These are phyloP conservation scores for Jaapia argillacea DNA, from an alignment of 768 basidiomycete species.

Conservation along the genomic window DNA sequence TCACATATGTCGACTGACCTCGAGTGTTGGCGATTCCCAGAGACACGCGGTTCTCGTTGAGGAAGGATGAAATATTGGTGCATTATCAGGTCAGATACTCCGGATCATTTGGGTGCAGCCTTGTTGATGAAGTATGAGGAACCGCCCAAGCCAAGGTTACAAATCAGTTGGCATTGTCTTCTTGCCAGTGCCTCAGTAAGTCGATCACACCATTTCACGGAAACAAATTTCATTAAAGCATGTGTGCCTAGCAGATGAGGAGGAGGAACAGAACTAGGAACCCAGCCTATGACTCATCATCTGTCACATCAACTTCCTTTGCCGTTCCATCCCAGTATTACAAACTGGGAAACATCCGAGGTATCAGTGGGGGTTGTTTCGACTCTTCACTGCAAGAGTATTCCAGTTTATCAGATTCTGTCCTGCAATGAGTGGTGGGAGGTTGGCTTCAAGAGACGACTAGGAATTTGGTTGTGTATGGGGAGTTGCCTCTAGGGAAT, in stretches of 20 bases:
- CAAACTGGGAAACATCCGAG: conserved; percentile 52
- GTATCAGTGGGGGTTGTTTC: conserved; percentile 50
- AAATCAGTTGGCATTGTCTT: conserved; percentile 62
- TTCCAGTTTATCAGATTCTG: conserved; percentile 45
- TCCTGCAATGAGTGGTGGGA: conserved; percentile 53
- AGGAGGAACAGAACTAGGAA: conserved; percentile 43
- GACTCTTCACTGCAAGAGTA: conserved; percentile 28
- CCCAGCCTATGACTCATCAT: conserved; percentile 56
- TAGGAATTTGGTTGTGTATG: conserved; percentile 47
- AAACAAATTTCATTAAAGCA: no score
- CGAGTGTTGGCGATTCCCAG: conserved; percentile 44
- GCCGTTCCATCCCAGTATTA: conserved; percentile 76
- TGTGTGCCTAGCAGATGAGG: conserved; percentile 31
- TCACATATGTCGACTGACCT: no score
- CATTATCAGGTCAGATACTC: conserved; percentile 74
- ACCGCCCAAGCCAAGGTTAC: conserved; percentile 25
- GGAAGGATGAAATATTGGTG: conserved; percentile 69
- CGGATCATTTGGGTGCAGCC: conserved; percentile 61
- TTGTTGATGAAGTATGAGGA: conserved; percentile 18
- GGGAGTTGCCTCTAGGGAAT: conserved; percentile 52
- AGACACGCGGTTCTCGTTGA: conserved; percentile 59
- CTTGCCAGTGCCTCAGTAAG: conserved; percentile 25
- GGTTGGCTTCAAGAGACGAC: conserved; percentile 67
- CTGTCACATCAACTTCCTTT: conserved; percentile 65
- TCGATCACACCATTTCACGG: no score